phyloP scores from a whole-genome alignment of 2,329 filamentous ascomycete species.

The Nannizzia gypsea region DNA sequence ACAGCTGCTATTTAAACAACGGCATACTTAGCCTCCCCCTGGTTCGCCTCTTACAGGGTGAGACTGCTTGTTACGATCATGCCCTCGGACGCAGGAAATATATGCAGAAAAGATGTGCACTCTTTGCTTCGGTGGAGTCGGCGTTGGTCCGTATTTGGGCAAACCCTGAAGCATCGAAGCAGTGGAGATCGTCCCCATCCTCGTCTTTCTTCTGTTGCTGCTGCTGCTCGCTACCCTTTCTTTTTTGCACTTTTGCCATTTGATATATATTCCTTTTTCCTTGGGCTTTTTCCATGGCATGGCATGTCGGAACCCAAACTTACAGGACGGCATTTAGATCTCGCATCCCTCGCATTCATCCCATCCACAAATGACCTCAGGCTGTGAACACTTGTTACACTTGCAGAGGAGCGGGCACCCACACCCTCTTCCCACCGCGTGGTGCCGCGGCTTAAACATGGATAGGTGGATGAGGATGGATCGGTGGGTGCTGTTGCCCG shows the following conservation, averaged over 20 bases:
- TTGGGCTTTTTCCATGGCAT: neutral
- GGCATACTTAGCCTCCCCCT: neutral
- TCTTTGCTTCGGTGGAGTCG: neutral
- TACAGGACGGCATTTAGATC: neutral
- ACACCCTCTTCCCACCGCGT: neutral
- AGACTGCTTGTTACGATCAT: neutral
- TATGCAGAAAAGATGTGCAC: neutral
- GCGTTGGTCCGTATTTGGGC: neutral
- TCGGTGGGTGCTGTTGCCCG: neutral
- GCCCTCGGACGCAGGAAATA: neutral
- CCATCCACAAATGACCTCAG: neutral
- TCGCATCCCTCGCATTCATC: neutral
- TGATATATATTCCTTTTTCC: neutral
- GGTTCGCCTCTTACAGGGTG: neutral
- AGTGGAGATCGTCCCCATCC: neutral
- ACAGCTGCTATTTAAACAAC: neutral
- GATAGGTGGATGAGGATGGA: neutral
- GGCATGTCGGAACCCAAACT: neutral
- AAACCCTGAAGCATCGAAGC: neutral
- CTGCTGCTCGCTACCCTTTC: neutral
- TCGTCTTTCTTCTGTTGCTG: neutral
- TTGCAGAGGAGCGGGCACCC: neutral
- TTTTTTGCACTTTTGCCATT: neutral
- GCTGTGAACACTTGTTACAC: neutral
- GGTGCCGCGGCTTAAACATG: slow-evolving; percentile 1